phyloP scores from a whole-genome alignment of 345 rosid genomes.

The Hibiscus mutabilis region DNA sequence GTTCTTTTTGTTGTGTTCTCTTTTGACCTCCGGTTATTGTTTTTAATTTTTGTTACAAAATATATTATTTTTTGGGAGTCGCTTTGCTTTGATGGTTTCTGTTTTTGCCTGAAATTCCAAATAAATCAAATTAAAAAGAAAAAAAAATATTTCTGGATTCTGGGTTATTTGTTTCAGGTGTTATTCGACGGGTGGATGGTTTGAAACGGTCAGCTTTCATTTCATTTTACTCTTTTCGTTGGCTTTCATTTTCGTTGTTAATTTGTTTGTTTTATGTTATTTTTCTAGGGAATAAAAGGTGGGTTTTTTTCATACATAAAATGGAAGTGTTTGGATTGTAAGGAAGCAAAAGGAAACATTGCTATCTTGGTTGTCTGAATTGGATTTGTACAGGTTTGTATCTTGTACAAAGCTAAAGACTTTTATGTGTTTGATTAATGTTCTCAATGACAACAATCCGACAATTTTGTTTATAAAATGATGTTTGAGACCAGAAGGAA shows the following conservation, averaged over 20 bases:
- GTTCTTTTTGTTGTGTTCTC: neutral
- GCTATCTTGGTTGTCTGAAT: slow-evolving; percentile 1
- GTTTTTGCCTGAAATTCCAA: neutral
- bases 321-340: slow-evolving; percentile 4
- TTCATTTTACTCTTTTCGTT: neutral
- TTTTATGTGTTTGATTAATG: neutral
- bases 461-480: neutral
- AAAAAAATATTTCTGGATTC: neutral
- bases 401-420: neutral
- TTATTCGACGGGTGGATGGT: neutral
- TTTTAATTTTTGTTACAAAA: neutral
- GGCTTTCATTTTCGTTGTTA: neutral
- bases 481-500: slow-evolving; percentile 20
- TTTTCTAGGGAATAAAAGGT: slow-evolving; percentile 9
- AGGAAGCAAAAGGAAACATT: slow-evolving; percentile 2
- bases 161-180: neutral
- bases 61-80: neutral
- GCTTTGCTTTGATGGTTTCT: neutral
- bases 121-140: neutral
- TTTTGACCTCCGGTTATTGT: slow-evolving; percentile 12
- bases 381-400: neutral
- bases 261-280: neutral
- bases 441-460: neutral
- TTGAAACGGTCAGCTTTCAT: neutral
- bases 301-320: slow-evolving; percentile 6